These are phyloP conservation scores for Calophaca sinica DNA, from an alignment of 306 rosid species.

Conservation along the genomic window DNA sequence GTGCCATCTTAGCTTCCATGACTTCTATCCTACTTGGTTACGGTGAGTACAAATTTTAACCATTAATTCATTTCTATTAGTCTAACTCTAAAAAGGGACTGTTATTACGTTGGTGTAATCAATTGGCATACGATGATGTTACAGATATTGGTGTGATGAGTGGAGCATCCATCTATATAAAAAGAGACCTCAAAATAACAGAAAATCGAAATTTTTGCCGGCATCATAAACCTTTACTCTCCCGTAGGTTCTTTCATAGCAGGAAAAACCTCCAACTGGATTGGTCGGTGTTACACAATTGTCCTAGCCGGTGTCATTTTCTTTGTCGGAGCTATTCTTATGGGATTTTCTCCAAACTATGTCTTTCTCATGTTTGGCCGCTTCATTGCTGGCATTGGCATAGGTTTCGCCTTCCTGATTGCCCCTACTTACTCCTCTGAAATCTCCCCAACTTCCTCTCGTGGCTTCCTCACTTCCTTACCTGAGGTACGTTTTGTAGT, in stretches of 20 bases:
- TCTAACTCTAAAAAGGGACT: too few species aligned
- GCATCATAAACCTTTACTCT: constrained; percentile 69
- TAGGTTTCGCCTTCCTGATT: constrained; percentile 78
- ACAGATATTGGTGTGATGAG: constrained; percentile 91
- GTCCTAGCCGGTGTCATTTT: constrained; percentile 64
- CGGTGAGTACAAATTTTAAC: constrained; percentile 41
- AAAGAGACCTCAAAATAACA: constrained; percentile 56
- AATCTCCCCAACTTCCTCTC: constrained; percentile 76
- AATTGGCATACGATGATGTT: not conserved
- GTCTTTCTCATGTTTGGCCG: constrained; percentile 85
- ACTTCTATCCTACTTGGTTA: constrained; percentile 79
- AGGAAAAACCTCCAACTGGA: constrained; percentile 81
- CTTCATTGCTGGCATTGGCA: constrained; percentile 77
- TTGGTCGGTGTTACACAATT: constrained; percentile 85
- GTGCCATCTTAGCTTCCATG: constrained; percentile 79
- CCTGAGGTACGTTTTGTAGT: constrained; percentile 61
- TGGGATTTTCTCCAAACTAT: constrained; percentile 85
- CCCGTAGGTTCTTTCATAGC: constrained; percentile 69
- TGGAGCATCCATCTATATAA: constrained; percentile 66
- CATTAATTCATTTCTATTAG: too few species aligned
- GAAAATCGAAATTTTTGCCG: constrained; percentile 67
- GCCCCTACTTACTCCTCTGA: constrained; percentile 82
- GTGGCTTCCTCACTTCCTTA: constrained; percentile 80
- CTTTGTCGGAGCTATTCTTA: constrained; percentile 74
- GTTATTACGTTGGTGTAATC: not conserved